A percentile compares a stretch with the other conserved stretches of the same genome.
These are phyloP conservation scores for Pulveroboletus frians DNA, from an alignment of 768 basidiomycete genomes.

Conservation along the genomic window DNA sequence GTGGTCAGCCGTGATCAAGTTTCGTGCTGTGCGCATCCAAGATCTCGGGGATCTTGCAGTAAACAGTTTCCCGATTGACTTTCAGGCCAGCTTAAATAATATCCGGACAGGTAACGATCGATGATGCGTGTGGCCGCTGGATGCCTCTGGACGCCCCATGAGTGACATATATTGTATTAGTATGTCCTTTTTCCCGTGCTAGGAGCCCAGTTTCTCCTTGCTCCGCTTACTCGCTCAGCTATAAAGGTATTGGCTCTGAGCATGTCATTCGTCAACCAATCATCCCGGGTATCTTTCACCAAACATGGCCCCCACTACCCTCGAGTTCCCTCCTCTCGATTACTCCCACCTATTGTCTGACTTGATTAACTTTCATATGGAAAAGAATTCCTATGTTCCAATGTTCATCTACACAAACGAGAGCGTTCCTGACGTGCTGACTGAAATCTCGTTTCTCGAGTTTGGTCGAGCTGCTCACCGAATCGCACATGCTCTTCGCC, in stretches of 20 bases:
- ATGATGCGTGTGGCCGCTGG: too few species aligned
- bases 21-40: too few species aligned
- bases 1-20: too few species aligned
- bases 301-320: neutral
- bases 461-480: conserved; percentile 28
- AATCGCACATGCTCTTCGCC: conserved; percentile 38
- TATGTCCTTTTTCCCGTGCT: too few species aligned
- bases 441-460: conserved; percentile 24
- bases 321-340: conserved; percentile 21
- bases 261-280: neutral
- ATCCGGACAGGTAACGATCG: too few species aligned
- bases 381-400: conserved; percentile 25
- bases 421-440: conserved; percentile 4
- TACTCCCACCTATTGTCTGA: conserved; percentile 21
- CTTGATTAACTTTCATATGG: too few species aligned
- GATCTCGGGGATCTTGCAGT: too few species aligned
- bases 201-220: too few species aligned
- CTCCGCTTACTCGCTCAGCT: neutral
- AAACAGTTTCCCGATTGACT: too few species aligned
- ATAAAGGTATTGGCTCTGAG: conserved; percentile 8
- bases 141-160: too few species aligned
- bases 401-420: conserved; percentile 17
- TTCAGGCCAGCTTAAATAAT: too few species aligned
- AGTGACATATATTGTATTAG: too few species aligned
- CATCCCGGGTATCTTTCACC: neutral